Conservation (phyloP, 2,329 filamentous ascomycete genomes). For the Fusarium sp. region DNA sequence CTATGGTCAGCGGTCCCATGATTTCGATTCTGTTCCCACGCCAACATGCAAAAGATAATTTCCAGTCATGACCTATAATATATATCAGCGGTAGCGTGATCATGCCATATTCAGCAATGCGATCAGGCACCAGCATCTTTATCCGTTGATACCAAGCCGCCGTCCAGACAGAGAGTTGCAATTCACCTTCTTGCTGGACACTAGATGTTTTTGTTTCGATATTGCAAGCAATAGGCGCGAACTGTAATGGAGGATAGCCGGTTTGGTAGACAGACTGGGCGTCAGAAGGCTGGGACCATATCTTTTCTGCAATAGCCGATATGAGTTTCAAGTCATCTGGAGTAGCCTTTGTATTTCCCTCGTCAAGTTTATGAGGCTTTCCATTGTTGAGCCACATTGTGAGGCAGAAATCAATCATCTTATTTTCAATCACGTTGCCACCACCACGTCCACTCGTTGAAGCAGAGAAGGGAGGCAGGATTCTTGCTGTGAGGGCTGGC, state of each 20-base stretch:
- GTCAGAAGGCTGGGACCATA: constrained; percentile 10
- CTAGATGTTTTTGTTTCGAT: constrained; percentile 5
- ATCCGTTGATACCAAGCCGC: constrained; percentile 12
- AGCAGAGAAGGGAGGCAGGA: not conserved
- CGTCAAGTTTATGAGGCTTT: not conserved
- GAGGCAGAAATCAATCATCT: constrained; percentile 1
- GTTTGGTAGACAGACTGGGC: not conserved
- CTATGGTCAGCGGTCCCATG: not conserved
- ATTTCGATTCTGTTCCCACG: constrained; percentile 5
- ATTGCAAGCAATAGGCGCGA: constrained; percentile 7
- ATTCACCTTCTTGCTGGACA: not conserved
- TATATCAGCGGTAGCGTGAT: constrained; percentile 14
- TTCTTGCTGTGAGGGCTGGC: not conserved
- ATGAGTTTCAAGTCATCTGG: constrained; percentile 5
- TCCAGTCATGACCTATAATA: constrained; percentile 10
- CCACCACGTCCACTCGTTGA: not conserved
- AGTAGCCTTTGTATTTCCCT: not conserved
- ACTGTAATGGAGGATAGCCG: not conserved
- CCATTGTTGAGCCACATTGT: not conserved
- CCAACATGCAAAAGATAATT: constrained; percentile 7
- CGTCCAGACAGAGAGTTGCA: constrained; percentile 6
- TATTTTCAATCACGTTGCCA: not conserved
- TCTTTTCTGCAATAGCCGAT: not conserved
- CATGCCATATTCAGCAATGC: not conserved
- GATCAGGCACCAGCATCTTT: not conserved